These are phyloP conservation scores for Botrytis byssoidea DNA, from an alignment of 2,329 filamentous ascomycete genomes.

Conservation along the genomic window DNA sequence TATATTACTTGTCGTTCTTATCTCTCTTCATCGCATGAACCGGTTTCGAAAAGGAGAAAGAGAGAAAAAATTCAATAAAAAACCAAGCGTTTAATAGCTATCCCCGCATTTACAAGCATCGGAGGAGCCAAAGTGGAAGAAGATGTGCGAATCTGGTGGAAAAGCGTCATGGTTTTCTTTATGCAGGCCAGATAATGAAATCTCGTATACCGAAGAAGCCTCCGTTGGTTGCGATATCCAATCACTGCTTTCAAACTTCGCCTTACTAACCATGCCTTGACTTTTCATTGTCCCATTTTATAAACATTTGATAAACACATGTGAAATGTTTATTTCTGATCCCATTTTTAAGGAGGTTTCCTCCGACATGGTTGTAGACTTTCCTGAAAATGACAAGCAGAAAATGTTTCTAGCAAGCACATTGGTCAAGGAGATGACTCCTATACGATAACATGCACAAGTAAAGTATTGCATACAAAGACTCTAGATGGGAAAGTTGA, in stretches of 20 bases:
- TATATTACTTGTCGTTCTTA: background rate
- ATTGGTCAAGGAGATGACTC: background rate
- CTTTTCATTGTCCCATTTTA: background rate
- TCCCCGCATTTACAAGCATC: background rate
- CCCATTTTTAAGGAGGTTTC: background rate
- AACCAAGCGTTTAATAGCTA: background rate
- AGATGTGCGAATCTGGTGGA: background rate
- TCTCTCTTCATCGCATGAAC: background rate
- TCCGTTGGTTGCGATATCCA: background rate
- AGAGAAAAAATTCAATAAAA: background rate
- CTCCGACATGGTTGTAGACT: background rate
- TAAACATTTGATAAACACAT: background rate
- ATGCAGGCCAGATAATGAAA: background rate
- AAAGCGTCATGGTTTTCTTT: background rate
- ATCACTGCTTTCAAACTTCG: background rate
- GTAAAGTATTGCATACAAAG: background rate
- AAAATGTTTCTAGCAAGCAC: background rate
- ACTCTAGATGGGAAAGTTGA: background rate
- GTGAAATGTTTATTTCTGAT: background rate
- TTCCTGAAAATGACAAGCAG: background rate
- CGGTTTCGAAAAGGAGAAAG: background rate
- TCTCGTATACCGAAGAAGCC: background rate
- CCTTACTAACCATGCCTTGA: background rate
- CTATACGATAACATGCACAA: background rate
- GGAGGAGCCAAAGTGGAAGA: background rate